Conservation (phyloP, 352 stramenopile genomes). For the Salisapilia sapeloensis region DNA sequence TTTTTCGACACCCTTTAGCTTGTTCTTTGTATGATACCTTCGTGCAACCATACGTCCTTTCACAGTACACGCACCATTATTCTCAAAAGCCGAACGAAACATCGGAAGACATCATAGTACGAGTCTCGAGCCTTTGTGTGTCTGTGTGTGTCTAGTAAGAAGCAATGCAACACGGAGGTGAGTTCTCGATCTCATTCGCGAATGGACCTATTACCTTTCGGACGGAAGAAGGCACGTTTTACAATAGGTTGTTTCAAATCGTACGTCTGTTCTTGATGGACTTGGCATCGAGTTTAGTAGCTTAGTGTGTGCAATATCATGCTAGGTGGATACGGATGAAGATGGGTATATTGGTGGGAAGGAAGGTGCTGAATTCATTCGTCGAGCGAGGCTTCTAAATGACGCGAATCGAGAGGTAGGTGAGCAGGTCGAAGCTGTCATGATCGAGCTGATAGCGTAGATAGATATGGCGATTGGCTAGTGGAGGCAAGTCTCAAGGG, state of each 20-base stretch:
- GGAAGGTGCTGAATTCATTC: conserved; percentile 69
- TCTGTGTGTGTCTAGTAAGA: too few species aligned
- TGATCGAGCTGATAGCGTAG: neutral
- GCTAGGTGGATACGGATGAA: conserved; percentile 54
- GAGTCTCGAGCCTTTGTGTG: too few species aligned
- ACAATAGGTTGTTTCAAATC: conserved; percentile 71
- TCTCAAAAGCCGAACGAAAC: too few species aligned
- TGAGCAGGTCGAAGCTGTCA: neutral
- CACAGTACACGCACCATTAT: too few species aligned
- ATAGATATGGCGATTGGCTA: conserved; percentile 76
- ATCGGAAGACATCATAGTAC: too few species aligned
- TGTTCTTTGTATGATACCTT: too few species aligned
- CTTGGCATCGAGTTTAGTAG: neutral
- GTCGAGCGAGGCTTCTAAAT: conserved; percentile 56
- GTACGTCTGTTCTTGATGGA: conserved; percentile 11
- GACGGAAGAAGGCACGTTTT: conserved; percentile 64
- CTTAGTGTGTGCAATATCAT: conserved; percentile 1
- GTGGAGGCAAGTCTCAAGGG: conserved; percentile 74
- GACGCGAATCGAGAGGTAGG: conserved; percentile 70
- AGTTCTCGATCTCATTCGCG: conserved; percentile 68
- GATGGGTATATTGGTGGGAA: conserved; percentile 60
- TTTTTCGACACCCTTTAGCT: too few species aligned
- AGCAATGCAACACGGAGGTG: too few species aligned
- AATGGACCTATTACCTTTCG: conserved; percentile 77
- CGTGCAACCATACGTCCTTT: too few species aligned